Conservation (phyloP, 306 rosid species). For the Rosa rugosa region DNA sequence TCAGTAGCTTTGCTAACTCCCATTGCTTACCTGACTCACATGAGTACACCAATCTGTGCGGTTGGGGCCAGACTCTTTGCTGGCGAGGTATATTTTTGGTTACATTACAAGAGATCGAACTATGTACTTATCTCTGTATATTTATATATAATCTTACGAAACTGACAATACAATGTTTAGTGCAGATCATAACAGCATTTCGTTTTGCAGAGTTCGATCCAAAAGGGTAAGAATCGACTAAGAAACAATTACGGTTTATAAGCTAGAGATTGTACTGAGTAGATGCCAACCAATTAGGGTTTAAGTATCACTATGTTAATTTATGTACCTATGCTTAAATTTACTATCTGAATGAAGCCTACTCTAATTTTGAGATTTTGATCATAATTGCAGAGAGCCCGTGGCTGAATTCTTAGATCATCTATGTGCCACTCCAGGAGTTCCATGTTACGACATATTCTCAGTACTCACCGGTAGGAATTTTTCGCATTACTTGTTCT, state of each 20-base stretch:
- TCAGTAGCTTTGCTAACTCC: constrained; percentile 85
- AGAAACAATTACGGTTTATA: neutral
- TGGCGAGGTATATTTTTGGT: constrained; percentile 50
- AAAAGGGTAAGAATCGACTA: constrained; percentile 43
- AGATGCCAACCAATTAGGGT: too few species aligned
- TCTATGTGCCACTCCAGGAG: constrained; percentile 48
- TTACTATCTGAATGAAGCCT: neutral
- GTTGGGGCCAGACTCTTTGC: constrained; percentile 57
- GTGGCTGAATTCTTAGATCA: constrained; percentile 40
- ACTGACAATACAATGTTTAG: neutral
- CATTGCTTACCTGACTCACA: constrained; percentile 72
- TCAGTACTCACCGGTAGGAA: constrained; percentile 54
- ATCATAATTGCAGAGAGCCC: constrained; percentile 37
- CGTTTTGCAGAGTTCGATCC: constrained; percentile 82
- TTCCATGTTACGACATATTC: constrained; percentile 65
- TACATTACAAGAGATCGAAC: neutral
- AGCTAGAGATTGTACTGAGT: too few species aligned
- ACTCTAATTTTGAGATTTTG: constrained; percentile 6
- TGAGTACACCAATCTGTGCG: constrained; percentile 57
- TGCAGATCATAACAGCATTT: constrained; percentile 44
- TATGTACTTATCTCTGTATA: neutral
- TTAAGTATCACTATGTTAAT: neutral
- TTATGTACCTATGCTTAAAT: neutral
- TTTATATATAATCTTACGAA: neutral
- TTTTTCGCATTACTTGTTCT: neutral